Base-by-base conservation (phyloP, 352 stramenopile genomes). In the Blastocystis sp. region DNA sequence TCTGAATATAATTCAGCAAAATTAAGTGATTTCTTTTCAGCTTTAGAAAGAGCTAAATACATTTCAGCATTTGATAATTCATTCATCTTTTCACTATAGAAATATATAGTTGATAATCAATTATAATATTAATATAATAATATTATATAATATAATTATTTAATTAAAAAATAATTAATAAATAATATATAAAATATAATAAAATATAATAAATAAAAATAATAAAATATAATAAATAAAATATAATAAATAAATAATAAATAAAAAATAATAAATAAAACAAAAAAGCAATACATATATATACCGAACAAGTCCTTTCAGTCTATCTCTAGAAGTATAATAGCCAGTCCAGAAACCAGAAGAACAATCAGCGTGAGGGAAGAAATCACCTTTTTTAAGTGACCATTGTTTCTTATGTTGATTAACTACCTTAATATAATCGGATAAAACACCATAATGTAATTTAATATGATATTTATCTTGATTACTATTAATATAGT, bases 331-430 rank as follows among this genome's bases (percentile, higher is more conserved):
- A 55, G 78, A 92, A 0, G 85, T 91, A 68, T 94, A 95, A 68
- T 90, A 95, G 0, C 88, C 87, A 9, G 83, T 81, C 81, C 88
- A 95, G 69, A 92, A 94, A 34, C 83, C 81, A 59, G 94, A 72
- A 30, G 76, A 70, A 28, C 75, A 78, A 33, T 93, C 86, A 0
- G 72, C 77, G 65, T 95, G 95, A 0, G 88, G 88, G 49, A 95
- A 91, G 56, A 95, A 94, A 56, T 96, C 88, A 39, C 93, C 85
- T 1, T 73, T 82, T 67, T 94, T 94, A 23, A 84, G 69, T 33
- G 71, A 71, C 75, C 72, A 88, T 2, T n/a, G 67, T 64, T 90
- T 82, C 0, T 69, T 69, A 19, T 80, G 33, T 13, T 55, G 16
- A 47, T 69, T 70, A 70, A 94, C 94, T 33, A 81, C 68, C 18